These are phyloP conservation scores for Euphorbia corollata DNA, from an alignment of 441 rosid species.

Conservation along the genomic window DNA sequence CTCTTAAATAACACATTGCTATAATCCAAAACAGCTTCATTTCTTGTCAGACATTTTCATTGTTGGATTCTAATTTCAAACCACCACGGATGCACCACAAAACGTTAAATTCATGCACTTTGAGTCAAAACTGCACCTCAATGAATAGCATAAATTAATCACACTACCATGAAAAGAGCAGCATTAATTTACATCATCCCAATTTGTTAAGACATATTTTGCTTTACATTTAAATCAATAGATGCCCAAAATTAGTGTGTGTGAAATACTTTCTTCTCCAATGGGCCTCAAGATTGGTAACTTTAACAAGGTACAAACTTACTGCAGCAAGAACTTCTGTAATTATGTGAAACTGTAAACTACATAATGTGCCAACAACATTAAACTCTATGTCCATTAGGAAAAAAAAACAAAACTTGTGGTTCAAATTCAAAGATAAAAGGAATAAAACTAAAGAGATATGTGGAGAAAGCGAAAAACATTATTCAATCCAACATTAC, in stretches of 20 bases:
- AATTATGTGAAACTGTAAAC: background rate
- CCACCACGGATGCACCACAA: background rate
- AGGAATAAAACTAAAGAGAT: background rate
- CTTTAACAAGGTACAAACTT: background rate
- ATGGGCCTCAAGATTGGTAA: background rate
- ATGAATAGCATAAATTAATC: background rate
- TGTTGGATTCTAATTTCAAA: background rate
- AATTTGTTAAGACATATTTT: too few relatives aligned
- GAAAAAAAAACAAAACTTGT: background rate
- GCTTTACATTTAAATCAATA: too few relatives aligned
- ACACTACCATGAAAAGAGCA: too few relatives aligned
- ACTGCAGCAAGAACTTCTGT: background rate
- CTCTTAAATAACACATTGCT: background rate
- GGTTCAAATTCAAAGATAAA: background rate
- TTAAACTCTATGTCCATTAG: background rate
- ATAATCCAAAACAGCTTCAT: background rate
- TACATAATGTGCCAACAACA: background rate
- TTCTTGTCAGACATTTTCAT: background rate
- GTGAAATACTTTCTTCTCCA: background rate
- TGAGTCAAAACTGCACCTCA: conserved; percentile 1
- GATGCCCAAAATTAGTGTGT: too few relatives aligned
- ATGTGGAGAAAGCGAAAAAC: background rate
- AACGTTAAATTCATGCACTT: background rate
- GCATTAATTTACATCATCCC: too few relatives aligned
- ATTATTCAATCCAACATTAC: background rate